phyloP scores from a whole-genome alignment of 345 rosid species.

The Trapa bicornis region DNA sequence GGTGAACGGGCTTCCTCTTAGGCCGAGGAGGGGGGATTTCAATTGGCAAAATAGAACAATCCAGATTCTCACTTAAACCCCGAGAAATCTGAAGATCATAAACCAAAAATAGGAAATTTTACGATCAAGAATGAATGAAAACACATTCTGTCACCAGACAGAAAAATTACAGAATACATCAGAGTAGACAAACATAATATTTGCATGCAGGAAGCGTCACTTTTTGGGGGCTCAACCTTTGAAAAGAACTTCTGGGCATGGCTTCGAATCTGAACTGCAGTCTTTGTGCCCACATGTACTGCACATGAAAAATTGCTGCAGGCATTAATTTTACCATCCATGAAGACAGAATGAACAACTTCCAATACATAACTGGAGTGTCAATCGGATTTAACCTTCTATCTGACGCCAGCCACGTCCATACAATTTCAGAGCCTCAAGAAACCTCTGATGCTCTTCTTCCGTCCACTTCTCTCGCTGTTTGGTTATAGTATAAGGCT shows the following conservation, averaged over 20 bases:
- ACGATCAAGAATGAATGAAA: neutral
- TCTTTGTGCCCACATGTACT: slow-evolving; percentile 80
- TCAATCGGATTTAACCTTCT: slow-evolving; percentile 35
- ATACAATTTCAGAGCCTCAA: slow-evolving; percentile 71
- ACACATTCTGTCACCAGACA: no score
- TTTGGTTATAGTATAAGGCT: slow-evolving; percentile 71
- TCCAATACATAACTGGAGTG: neutral
- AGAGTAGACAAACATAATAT: neutral
- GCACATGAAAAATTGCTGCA: slow-evolving; percentile 21
- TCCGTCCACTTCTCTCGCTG: slow-evolving; percentile 51
- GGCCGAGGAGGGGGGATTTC: slow-evolving; percentile 78
- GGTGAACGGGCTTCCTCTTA: slow-evolving; percentile 60
- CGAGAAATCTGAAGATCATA: slow-evolving; percentile 36
- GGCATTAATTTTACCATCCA: neutral
- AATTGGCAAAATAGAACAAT: slow-evolving; percentile 26
- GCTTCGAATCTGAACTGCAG: slow-evolving; percentile 91
- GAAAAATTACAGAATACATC: neutral
- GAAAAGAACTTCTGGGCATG: slow-evolving; percentile 95
- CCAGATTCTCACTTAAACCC: slow-evolving; percentile 21
- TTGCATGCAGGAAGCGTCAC: neutral
- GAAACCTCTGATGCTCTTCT: slow-evolving; percentile 17
- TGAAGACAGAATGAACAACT: neutral
- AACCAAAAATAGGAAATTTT: slow-evolving; percentile 7
- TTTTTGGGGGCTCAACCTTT: slow-evolving; percentile 38
- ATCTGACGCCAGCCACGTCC: slow-evolving; percentile 88